Conservation (phyloP, 2,329 filamentous ascomycete species). For the Cadophora luteo-olivacea region DNA sequence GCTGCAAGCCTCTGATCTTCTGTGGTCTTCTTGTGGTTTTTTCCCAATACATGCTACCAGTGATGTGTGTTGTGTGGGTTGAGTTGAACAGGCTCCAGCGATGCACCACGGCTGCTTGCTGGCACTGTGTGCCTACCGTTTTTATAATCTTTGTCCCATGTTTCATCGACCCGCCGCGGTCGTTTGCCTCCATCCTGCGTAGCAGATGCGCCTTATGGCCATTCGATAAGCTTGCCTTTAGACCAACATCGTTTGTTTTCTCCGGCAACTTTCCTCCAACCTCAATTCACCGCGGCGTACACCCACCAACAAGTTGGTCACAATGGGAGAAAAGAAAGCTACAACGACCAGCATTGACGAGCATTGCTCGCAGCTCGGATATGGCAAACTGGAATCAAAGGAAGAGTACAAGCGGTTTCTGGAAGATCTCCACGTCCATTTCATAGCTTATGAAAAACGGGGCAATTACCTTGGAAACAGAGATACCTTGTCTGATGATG, state of each 20-base stretch:
- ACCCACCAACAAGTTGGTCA: background rate
- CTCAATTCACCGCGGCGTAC: background rate
- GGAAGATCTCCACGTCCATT: background rate
- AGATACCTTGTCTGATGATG: background rate
- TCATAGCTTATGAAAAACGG: background rate
- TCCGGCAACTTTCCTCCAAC: background rate
- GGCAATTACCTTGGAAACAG: background rate
- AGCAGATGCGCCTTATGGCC: background rate
- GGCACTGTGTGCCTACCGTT: background rate
- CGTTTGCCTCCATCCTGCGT: background rate
- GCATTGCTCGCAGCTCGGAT: background rate
- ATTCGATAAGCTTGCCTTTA: background rate
- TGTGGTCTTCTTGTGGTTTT: background rate
- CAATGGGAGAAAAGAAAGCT: background rate
- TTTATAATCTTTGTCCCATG: background rate
- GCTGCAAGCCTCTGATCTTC: background rate
- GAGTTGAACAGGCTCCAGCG: background rate
- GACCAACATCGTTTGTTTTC: background rate
- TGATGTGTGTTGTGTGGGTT: background rate
- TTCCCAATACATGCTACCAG: background rate
- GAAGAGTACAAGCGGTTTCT: background rate
- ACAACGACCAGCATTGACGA: background rate
- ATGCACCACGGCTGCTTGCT: background rate
- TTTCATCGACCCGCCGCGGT: background rate
- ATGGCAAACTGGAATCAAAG: background rate